Evolutionary conservation across 2,329 filamentous ascomycete species (phyloP), one percentile per base, ranked within the genome.

Genomic region (Cytospora paraplurivora): DNA sequence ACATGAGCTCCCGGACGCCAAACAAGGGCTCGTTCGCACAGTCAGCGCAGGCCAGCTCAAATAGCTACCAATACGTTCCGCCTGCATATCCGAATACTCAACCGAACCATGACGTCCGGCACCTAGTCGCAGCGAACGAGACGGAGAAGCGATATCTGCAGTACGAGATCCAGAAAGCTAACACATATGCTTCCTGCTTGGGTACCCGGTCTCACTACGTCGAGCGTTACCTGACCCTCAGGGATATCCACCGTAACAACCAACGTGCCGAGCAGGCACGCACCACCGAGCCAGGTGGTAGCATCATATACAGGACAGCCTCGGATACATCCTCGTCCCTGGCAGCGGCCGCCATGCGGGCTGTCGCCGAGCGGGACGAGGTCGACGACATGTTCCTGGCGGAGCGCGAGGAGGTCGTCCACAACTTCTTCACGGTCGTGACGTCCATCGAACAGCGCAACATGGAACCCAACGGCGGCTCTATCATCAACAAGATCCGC

Each of bases 121-220:
- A 78, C 47, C 74, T 79, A 8, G 78, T 85, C 63, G 79, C 80
- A 60, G 75, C 77, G 21, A 77, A 85, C 33, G 80, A 82, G 1
- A 72, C 77, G 33, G 78, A 80, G 3, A 81, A 85, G 2, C 81
- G 85, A 1, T 79, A 82, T 62, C 74, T 93, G 5, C 91, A 95
- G 72, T 92, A 88, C 68, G 93, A 96, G 76, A 95, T 97, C 35
- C 92, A 96, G 73, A 96, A 96, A 73, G 91, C 92, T 7, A 96
- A 96, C 73, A 91, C 97, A 47, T 92, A 94, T 72, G 87, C 88
- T 2, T 94, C 89, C 7, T 89, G 93, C 70, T 80, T 97, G 11
- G 88, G 88, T 2, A 96, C 92, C 0, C 84, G 93, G 32, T 94
- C 91, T 0, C 93, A 92, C 73, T 87, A 94, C 62, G 91, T 96